These are phyloP conservation scores for Candida chilensis DNA, from an alignment of 805 yeast genomes.

Conservation along the genomic window DNA sequence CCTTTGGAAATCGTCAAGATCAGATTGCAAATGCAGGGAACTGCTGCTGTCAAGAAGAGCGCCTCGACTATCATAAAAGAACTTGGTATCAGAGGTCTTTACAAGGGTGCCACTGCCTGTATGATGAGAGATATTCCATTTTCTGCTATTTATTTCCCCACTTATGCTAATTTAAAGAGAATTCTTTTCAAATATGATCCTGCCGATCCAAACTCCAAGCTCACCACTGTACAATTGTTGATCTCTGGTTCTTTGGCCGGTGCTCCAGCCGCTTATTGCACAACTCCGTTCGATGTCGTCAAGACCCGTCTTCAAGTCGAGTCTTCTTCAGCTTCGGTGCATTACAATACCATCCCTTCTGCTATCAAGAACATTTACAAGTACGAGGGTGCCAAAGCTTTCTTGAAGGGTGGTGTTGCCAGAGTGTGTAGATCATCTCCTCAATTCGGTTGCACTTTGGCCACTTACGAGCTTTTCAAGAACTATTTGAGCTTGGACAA, in stretches of 20 bases:
- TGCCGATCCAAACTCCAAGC: constrained; percentile 43
- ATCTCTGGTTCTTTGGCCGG: constrained; percentile 93
- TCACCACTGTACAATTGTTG: constrained; percentile 78
- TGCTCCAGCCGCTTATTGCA: constrained; percentile 93
- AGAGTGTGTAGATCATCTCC: constrained; percentile 94
- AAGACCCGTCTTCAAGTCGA: constrained; percentile 91
- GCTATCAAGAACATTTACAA: constrained; percentile 64
- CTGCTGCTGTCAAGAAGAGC: constrained; percentile 20
- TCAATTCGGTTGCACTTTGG: constrained; percentile 94
- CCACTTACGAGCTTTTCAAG: constrained; percentile 92
- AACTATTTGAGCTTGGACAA: constrained; percentile 59
- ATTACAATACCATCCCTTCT: constrained; percentile 68
- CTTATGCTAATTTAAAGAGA: constrained; percentile 88
- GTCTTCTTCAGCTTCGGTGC: constrained; percentile 60
- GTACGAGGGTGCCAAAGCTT: constrained; percentile 81
- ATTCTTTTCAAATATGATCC: constrained; percentile 81
- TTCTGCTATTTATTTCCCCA: constrained; percentile 94
- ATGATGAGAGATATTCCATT: constrained; percentile 92
- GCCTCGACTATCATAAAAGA: constrained; percentile 70
- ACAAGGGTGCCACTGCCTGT: constrained; percentile 90
- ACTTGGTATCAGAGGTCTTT: constrained; percentile 77
- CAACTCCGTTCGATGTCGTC: constrained; percentile 96
- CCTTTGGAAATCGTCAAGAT: constrained; percentile 95
- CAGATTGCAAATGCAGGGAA: constrained; percentile 87
- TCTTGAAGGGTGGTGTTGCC: constrained; percentile 95